Evolutionary conservation across 441 rosid species (phyloP).

Genomic region (Theobroma grandiflorum): DNA sequence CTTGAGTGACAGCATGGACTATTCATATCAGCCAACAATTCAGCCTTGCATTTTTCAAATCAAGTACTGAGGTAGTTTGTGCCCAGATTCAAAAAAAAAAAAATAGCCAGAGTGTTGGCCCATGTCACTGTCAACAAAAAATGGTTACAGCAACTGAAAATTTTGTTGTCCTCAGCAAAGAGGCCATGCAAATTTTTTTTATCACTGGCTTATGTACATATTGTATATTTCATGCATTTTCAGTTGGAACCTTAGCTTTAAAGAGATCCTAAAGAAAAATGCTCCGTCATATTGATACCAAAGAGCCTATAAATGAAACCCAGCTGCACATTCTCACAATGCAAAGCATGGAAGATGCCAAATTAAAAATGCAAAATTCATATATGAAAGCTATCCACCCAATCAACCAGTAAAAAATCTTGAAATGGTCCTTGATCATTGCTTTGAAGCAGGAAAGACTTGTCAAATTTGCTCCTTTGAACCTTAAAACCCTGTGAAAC

Average conservation of each 20-base stretch:
- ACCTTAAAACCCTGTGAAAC: constrained; percentile 83
- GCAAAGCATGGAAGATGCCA: constrained; percentile 22
- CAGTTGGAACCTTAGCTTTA: background rate
- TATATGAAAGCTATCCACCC: constrained; percentile 19
- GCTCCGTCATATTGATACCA: background rate
- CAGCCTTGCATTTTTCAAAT: background rate
- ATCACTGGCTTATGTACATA: background rate
- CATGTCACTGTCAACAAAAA: background rate
- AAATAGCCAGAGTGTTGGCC: background rate
- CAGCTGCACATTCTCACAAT: constrained; percentile 22
- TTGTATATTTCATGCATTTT: constrained; percentile 1
- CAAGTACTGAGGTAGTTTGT: background rate
- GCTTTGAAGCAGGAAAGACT: constrained; percentile 42
- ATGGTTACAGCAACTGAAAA: background rate
- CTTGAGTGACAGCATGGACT: background rate
- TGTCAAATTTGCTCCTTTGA: constrained; percentile 47
- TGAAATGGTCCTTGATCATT: constrained; percentile 36
- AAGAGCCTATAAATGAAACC: background rate
- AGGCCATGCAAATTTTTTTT: background rate
- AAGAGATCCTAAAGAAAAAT: constrained; percentile 13
- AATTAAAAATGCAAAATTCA: constrained; percentile 9
- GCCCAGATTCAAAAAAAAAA: background rate
- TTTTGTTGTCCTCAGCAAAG: background rate
- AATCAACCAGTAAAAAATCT: constrained; percentile 31
- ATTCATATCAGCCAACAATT: background rate